A percentile compares a stretch with the other conserved stretches of the same genome.
Conservation (phyloP, 202 grass and related monocot species). For the Schoenoplectus triqueter region DNA sequence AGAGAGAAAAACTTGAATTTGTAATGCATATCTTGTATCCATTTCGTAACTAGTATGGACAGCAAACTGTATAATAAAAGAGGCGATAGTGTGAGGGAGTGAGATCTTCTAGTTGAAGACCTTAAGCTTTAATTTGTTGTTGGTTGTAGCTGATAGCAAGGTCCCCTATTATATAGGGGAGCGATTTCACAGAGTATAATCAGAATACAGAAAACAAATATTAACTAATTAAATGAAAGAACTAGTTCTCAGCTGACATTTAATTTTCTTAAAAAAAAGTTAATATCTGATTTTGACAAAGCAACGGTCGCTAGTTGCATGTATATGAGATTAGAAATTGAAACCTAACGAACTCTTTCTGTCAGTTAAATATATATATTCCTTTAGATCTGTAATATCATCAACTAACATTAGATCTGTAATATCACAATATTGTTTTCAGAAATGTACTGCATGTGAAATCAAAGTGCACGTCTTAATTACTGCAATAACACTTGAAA, state of each 20-base stretch:
- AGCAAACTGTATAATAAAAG: background rate
- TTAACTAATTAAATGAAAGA: background rate
- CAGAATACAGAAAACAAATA: background rate
- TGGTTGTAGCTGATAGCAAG: background rate
- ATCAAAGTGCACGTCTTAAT: no score
- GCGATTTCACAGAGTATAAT: background rate
- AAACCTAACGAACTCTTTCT: no score
- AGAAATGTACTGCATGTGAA: no score
- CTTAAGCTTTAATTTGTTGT: background rate
- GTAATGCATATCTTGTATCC: background rate
- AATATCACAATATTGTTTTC: no score
- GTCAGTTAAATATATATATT: no score
- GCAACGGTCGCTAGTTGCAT: background rate
- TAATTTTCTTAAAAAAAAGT: background rate
- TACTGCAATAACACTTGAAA: no score
- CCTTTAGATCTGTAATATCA: no score
- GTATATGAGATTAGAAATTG: no score
- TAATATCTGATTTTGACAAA: background rate
- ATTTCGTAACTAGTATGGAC: background rate
- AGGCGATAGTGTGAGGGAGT: background rate
- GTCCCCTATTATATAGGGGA: background rate
- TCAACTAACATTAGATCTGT: no score
- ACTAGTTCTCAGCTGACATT: background rate
- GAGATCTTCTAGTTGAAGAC: background rate
- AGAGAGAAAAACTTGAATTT: slow-evolving; percentile 4